Evolutionary conservation across 257 asterid species (phyloP), one percentile per base, ranked within the genome.

Genomic region (Ocimum tenuiflorum): DNA sequence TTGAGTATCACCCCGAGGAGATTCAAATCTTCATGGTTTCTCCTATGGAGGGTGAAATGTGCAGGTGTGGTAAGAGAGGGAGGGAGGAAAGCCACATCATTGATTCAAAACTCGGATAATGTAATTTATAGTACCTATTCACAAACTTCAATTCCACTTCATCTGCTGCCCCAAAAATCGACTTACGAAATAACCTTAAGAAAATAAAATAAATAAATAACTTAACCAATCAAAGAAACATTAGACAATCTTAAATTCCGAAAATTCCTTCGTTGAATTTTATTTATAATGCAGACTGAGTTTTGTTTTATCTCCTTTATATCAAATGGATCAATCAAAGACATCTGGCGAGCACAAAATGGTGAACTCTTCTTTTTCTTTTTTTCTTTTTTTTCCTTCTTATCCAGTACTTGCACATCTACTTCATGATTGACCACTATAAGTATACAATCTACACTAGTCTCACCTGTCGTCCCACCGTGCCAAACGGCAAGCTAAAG

Each of bases 401-500:
- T n/a, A n/a, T n/a, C n/a, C n/a, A n/a, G n/a, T n/a, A n/a, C n/a
- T n/a, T n/a, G 24, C 60, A 51, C 8, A 14, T 39, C 15, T 10
- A 35, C 57, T 64, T 38, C 69, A 63, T 63, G 27, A 49, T 42
- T 41, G 75, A 50, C 59, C 22, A 46, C 55, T 65, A 14, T 18
- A 64, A 60, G 60, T 14, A 45, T 3, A 43, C 19, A 48, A 42
- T 35, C 45, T 62, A 65, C 68, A 50, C 53, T 65, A 50, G 24
- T 66, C 76, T 75, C 71, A 92, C 98, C 99, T 87, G 79, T 92
- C 97, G 83, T 92, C 99, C 99, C 99, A 92, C 35, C 97, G 91
- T 42, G 99, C 97, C 57, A 89, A 81, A 68, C 96, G 97, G 73
- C 79, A 39, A 75, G 97, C 90, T 78, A 92, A 77, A 71, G 74